Percentiles rank a stretch among this genome's conserved stretches.
These are phyloP conservation scores for Gnomoniopsis smithogilvyi DNA, from an alignment of 2,329 filamentous ascomycete species.

Conservation along the genomic window DNA sequence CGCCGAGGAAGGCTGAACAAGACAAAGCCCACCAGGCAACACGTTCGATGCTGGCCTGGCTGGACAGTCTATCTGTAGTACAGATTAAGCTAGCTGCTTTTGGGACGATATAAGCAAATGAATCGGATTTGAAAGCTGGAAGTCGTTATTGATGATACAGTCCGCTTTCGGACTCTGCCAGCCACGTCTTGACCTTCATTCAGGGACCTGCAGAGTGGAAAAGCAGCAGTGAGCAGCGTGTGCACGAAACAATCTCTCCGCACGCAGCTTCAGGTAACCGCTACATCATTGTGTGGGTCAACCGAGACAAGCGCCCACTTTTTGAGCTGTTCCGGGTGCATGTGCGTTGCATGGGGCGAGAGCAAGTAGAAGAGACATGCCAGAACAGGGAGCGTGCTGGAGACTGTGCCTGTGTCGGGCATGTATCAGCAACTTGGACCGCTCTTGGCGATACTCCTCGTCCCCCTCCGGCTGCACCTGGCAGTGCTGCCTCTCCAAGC, in stretches of 20 bases:
- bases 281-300: no score
- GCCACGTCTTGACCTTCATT: neutral
- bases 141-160: neutral
- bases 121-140: neutral
- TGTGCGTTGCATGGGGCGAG: no score
- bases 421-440: slow-evolving; percentile 5
- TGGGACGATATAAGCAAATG: neutral
- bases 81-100: no score
- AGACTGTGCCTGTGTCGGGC: no score
- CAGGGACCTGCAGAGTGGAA: neutral
- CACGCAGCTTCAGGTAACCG: no score
- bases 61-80: no score
- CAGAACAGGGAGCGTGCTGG: no score
- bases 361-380: no score
- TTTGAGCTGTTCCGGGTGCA: no score
- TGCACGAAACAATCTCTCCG: no score
- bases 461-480: neutral
- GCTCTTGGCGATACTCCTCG: neutral
- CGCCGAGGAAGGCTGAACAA: neutral
- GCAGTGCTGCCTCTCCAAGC: neutral
- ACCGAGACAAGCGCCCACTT: no score
- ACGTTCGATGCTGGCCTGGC: neutral
- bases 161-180: neutral
- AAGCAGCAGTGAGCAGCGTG: neutral
- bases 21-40: neutral